Evolutionary conservation across 768 basidiomycete genomes (phyloP).

Genomic region (Psilocybe tampanensis): DNA sequence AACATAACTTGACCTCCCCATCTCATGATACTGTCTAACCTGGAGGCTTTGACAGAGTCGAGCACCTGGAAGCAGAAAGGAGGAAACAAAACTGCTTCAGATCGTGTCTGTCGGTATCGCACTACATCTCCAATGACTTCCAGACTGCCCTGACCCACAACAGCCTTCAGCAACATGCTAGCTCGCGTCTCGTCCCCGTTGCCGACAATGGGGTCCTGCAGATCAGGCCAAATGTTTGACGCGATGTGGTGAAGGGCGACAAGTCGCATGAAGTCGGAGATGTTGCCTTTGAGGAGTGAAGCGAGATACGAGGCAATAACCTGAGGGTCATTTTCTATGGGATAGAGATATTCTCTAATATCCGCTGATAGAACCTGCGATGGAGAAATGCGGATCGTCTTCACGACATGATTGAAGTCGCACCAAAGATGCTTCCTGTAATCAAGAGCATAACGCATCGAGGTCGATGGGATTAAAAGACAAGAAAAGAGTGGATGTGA

Average conservation of each 20-base stretch:
- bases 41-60: slow-evolving; percentile 18
- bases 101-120: slow-evolving; percentile 52
- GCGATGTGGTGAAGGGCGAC: slow-evolving; percentile 83
- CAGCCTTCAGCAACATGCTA: slow-evolving; percentile 49
- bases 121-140: slow-evolving; percentile 56
- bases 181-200: slow-evolving; percentile 35
- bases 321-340: slow-evolving; percentile 63
- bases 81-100: slow-evolving; percentile 41
- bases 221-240: slow-evolving; percentile 71
- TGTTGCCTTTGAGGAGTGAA: slow-evolving; percentile 46
- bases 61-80: slow-evolving; percentile 51
- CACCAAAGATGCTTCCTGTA: slow-evolving; percentile 85
- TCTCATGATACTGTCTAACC: slow-evolving; percentile 24
- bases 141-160: slow-evolving; percentile 51
- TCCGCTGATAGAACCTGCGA: slow-evolving; percentile 56
- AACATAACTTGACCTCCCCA: slow-evolving; percentile 21
- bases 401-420: slow-evolving; percentile 71
- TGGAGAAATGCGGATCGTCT: slow-evolving; percentile 54
- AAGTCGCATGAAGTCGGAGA: slow-evolving; percentile 62
- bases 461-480: slow-evolving; percentile 74
- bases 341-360: slow-evolving; percentile 68
- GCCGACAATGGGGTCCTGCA: slow-evolving; percentile 28
- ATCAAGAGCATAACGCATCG: slow-evolving; percentile 78
- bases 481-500: slow-evolving; percentile 74
- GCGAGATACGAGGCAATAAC: slow-evolving; percentile 66